Percentiles rank a stretch among this genome's conserved stretches.
These are phyloP conservation scores for Dendrocalamus sinicus DNA, from an alignment of 176 grass and related monocot species.

Conservation along the genomic window DNA sequence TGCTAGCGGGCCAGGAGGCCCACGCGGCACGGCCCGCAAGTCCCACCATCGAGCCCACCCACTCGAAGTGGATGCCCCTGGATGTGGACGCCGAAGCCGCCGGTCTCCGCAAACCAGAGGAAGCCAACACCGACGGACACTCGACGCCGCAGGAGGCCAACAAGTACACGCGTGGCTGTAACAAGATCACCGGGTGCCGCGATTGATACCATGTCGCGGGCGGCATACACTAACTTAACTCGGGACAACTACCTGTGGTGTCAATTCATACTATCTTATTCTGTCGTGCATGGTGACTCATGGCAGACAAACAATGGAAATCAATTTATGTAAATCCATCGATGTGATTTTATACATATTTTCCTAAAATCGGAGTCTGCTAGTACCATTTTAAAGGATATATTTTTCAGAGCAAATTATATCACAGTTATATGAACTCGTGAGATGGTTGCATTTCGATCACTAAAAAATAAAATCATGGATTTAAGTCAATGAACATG, in stretches of 20 bases:
- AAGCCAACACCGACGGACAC: not conserved
- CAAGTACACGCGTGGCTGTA: not conserved
- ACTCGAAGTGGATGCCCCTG: not conserved
- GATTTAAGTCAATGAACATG: too few relatives aligned
- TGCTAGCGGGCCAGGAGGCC: not conserved
- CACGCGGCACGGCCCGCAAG: not conserved
- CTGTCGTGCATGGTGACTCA: not conserved
- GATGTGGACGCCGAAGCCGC: not conserved
- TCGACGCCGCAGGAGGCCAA: not conserved
- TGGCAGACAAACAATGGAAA: not conserved
- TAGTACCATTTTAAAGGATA: not conserved
- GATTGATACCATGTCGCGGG: not conserved
- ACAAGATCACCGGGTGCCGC: not conserved
- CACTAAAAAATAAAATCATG: too few relatives aligned
- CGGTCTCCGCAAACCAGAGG: not conserved
- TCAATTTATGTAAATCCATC: not conserved
- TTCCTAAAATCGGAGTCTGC: not conserved
- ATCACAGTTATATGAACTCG: too few relatives aligned
- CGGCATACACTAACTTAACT: not conserved
- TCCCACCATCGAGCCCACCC: not conserved
- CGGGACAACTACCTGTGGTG: not conserved
- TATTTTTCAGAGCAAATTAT: not conserved
- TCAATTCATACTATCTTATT: not conserved
- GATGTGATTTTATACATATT: not conserved
- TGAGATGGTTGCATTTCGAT: too few relatives aligned